Base-by-base conservation (phyloP, 768 basidiomycete genomes). In the Imleria badia region DNA sequence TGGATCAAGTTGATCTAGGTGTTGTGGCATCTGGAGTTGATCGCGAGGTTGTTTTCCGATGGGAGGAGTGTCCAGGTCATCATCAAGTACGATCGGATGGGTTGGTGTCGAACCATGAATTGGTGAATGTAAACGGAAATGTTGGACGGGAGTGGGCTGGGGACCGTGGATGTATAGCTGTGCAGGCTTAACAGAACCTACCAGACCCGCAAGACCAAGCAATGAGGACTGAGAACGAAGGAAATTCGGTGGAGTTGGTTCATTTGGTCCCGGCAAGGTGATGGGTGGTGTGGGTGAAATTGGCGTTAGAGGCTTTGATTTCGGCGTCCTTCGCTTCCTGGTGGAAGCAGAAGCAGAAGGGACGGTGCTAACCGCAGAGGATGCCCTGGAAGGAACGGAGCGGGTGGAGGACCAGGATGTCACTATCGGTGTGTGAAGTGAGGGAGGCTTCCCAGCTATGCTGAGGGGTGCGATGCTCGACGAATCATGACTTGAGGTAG, bases 51-150 rank as follows among this genome's bases (percentile, higher is more conserved):
- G 36, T 44, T 48, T 56, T 53, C 40, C 72, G 58, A 15, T 54
- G 57, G 19, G 67, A 31, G 46, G 71, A 36, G 63, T 60, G 45
- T 77, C 71, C 20, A 66, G 69, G 26, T 79, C 80, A 43, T 89
- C 87, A 20, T 89, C 84, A 26, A 91, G 72, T 3, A 90, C 76
- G 39, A 91, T 91, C 0, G 89, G 88, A 64, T 90, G 83, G 14
- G 76, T 65, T 14, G 83, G 67, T 0, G 80, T 82, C 3, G 78
- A 70, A 6, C 89, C 89, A 34, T 76, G 76, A 31, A 68, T 64
- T 49, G 73, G 75, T 15, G 75, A 71, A 15, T 63, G 40, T 42
- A 49, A 67, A 17, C 55, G 62, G 15, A 78, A 69, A 22, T 84
- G 74, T 35, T 77, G 75, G 19, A 39, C 3, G 10, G 42, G 20